Evolutionary conservation across 2,329 filamentous ascomycete species (phyloP).

Genomic region (Talaromyces sp.): DNA sequence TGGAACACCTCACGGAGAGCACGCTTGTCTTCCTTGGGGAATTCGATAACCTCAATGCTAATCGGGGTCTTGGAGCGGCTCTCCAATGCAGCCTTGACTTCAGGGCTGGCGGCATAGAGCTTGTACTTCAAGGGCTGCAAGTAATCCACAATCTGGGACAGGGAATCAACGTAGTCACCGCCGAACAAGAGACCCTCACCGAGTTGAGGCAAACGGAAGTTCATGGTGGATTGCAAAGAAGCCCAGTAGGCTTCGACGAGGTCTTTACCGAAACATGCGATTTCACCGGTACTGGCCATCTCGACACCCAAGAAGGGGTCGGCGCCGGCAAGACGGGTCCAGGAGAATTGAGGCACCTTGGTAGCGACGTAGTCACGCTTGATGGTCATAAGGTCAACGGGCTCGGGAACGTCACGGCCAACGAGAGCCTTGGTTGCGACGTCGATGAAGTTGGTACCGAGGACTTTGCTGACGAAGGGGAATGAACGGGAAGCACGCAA

Average conservation of each 20-base stretch:
- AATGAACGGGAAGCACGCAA: slow-evolving; percentile 95
- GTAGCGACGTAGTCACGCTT: slow-evolving; percentile 92
- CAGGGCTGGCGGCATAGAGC: slow-evolving; percentile 77
- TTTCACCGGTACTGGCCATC: slow-evolving; percentile 95
- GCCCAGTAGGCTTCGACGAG: slow-evolving; percentile 97
- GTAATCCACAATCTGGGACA: slow-evolving; percentile 80
- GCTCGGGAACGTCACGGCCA: slow-evolving; percentile 77
- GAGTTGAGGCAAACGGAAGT: slow-evolving; percentile 93
- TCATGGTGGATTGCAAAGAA: slow-evolving; percentile 95
- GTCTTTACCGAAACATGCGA: slow-evolving; percentile 97
- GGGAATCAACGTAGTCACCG: slow-evolving; percentile 69
- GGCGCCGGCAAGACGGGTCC: slow-evolving; percentile 94
- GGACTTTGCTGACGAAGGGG: slow-evolving; percentile 96
- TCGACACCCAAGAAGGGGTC: slow-evolving; percentile 98
- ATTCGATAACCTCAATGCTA: slow-evolving; percentile 85
- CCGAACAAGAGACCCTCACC: slow-evolving; percentile 95
- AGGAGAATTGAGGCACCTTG: slow-evolving; percentile 98
- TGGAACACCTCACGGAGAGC: slow-evolving; percentile 91
- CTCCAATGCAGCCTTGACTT: slow-evolving; percentile 83
- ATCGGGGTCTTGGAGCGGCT: slow-evolving; percentile 60
- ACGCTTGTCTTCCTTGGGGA: slow-evolving; percentile 94
- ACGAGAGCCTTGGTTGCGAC: slow-evolving; percentile 89
- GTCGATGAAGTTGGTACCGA: slow-evolving; percentile 95
- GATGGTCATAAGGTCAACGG: slow-evolving; percentile 80
- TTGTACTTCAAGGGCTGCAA: slow-evolving; percentile 89